Conservation (phyloP, 345 rosid species). For the Euphorbia tirucalli region DNA sequence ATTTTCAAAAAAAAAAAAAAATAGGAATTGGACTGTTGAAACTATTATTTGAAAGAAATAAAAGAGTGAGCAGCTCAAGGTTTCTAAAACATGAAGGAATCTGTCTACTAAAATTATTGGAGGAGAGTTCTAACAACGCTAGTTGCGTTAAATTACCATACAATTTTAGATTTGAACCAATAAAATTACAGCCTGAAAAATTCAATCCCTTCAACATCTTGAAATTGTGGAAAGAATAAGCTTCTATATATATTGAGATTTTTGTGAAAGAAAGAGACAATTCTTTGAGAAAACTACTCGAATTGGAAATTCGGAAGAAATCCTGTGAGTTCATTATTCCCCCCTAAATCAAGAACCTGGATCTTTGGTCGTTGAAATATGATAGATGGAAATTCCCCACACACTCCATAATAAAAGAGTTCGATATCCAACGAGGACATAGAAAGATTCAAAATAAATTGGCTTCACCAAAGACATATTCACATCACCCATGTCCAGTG, state of each 20-base stretch:
- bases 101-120: background rate
- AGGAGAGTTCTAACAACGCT: background rate
- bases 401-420: conserved; percentile 1
- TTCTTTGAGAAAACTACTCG: background rate
- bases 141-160: conserved; percentile 1
- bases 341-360: background rate
- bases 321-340: background rate
- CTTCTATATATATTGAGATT: background rate
- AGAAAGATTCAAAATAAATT: background rate
- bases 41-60: background rate
- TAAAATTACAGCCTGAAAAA: background rate
- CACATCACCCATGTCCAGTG: background rate
- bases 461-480: conserved; percentile 15
- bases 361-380: background rate
- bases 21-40: background rate
- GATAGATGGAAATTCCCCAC: background rate
- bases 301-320: background rate
- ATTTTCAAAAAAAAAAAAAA: background rate
- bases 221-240: background rate
- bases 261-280: background rate
- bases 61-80: background rate
- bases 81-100: background rate
- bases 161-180: background rate
- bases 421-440: too few species aligned
- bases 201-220: background rate